Evolutionary conservation across 2,329 filamentous ascomycete species (phyloP).

Genomic region (Exophiala bonariae): DNA sequence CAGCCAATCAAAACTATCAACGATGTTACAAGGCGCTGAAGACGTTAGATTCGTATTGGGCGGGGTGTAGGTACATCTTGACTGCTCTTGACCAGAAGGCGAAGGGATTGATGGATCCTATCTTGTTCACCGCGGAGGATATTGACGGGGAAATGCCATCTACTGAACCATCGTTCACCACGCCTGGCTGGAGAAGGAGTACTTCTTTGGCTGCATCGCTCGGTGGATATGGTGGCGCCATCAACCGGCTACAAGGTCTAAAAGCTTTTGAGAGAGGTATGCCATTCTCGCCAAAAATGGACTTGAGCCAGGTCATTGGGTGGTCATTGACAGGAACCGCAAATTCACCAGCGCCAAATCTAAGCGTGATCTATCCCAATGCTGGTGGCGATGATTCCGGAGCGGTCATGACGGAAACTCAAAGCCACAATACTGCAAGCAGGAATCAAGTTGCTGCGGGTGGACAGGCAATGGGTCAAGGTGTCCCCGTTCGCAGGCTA

Average conservation of each 20-base stretch:
- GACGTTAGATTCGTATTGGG: slow-evolving; percentile 81
- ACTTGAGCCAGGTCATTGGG: slow-evolving; percentile 64
- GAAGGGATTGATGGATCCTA: slow-evolving; percentile 78
- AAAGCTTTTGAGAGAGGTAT: slow-evolving; percentile 32
- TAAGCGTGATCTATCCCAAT: slow-evolving; percentile 77
- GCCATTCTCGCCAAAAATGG: slow-evolving; percentile 47
- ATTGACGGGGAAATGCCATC: slow-evolving; percentile 66
- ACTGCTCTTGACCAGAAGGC: slow-evolving; percentile 85
- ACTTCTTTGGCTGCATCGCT: slow-evolving; percentile 34
- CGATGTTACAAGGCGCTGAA: slow-evolving; percentile 81
- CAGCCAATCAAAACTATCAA: slow-evolving; percentile 84
- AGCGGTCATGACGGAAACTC: not conserved
- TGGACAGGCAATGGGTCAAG: not conserved
- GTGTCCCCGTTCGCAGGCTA: not conserved
- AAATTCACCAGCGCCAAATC: slow-evolving; percentile 78
- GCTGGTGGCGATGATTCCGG: slow-evolving; percentile 8
- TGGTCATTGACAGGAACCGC: slow-evolving; percentile 88
- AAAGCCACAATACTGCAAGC: too few species aligned
- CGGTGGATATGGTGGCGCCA: slow-evolving; percentile 12
- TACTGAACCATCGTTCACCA: slow-evolving; percentile 50
- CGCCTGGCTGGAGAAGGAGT: slow-evolving; percentile 50
- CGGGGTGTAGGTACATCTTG: slow-evolving; percentile 81
- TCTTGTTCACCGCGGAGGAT: slow-evolving; percentile 68
- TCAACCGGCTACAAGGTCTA: slow-evolving; percentile 9
- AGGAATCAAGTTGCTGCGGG: too few species aligned